Evolutionary conservation across 2,329 filamentous ascomycete species (phyloP).

Genomic region (Trichoderma gracile): DNA sequence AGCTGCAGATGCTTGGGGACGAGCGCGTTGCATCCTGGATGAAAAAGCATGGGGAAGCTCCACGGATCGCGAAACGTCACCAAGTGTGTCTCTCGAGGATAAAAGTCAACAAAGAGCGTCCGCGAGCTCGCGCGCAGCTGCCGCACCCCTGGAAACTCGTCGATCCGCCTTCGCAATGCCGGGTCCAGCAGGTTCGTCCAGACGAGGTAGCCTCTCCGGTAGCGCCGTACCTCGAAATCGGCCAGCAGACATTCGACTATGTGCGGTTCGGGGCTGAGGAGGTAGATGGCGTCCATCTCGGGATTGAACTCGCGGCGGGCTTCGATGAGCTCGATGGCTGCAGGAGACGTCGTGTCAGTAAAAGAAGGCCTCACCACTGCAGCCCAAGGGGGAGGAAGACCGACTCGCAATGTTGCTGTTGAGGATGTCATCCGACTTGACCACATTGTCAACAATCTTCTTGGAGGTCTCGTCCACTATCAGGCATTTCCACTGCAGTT

Average conservation of each 20-base stretch:
- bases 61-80: constrained; percentile 91
- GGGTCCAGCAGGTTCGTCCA: constrained; percentile 80
- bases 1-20: constrained; percentile 81
- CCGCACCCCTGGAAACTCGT: constrained; percentile 66
- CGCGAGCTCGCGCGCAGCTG: constrained; percentile 78
- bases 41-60: constrained; percentile 92
- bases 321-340: constrained; percentile 95
- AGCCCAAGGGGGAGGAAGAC: constrained; percentile 35
- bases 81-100: constrained; percentile 85
- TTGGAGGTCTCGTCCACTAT: constrained; percentile 82
- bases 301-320: constrained; percentile 78
- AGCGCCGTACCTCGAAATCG: constrained; percentile 83
- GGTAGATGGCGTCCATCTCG: constrained; percentile 92
- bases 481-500: constrained; percentile 86
- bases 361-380: constrained; percentile 23
- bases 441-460: constrained; percentile 84
- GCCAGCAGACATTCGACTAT: constrained; percentile 93
- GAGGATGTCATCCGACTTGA: constrained; percentile 95
- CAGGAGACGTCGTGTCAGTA: constrained; percentile 27
- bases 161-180: constrained; percentile 70
- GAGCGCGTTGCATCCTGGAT: constrained; percentile 83
- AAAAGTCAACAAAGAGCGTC: constrained; percentile 84
- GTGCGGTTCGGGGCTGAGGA: constrained; percentile 81
- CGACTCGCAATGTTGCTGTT: constrained; percentile 94
- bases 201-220: constrained; percentile 75